Conservation (phyloP, 2,329 filamentous ascomycete species). For the Phaeomoniella chlamydospora region DNA sequence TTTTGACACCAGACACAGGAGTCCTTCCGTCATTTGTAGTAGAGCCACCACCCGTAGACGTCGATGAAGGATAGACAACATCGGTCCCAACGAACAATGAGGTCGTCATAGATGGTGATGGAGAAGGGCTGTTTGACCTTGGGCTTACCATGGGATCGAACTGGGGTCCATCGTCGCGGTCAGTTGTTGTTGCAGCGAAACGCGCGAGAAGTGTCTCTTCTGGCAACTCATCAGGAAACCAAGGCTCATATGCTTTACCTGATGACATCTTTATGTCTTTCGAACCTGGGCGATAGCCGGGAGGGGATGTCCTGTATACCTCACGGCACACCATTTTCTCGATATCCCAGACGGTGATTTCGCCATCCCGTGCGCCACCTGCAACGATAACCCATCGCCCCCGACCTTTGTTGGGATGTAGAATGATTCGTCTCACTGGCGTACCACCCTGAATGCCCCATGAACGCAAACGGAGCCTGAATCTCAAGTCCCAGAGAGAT, state of each 20-base stretch:
- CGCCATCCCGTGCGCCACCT: slow-evolving; percentile 72
- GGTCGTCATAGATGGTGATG: slow-evolving; percentile 10
- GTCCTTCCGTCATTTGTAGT: slow-evolving; percentile 14
- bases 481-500: slow-evolving; percentile 93
- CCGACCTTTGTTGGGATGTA: slow-evolving; percentile 66
- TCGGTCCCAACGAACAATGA: slow-evolving; percentile 62
- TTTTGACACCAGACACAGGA: slow-evolving; percentile 34
- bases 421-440: slow-evolving; percentile 53
- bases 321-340: slow-evolving; percentile 82
- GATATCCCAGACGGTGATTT: slow-evolving; percentile 90
- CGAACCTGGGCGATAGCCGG: not conserved
- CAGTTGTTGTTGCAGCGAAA: slow-evolving; percentile 47
- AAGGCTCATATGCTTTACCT: slow-evolving; percentile 58
- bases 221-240: slow-evolving; percentile 80
- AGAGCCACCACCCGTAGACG: slow-evolving; percentile 7
- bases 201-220: slow-evolving; percentile 75
- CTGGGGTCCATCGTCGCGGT: slow-evolving; percentile 27
- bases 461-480: slow-evolving; percentile 70
- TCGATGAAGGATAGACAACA: slow-evolving; percentile 34
- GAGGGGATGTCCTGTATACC: slow-evolving; percentile 47
- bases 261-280: slow-evolving; percentile 5
- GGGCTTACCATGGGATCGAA: slow-evolving; percentile 7
- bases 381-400: slow-evolving; percentile 79
- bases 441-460: slow-evolving; percentile 77
- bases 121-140: slow-evolving; percentile 7